These are phyloP conservation scores for Hansenula lynferdii DNA, from an alignment of 1,139 yeast genomes.

Conservation along the genomic window DNA sequence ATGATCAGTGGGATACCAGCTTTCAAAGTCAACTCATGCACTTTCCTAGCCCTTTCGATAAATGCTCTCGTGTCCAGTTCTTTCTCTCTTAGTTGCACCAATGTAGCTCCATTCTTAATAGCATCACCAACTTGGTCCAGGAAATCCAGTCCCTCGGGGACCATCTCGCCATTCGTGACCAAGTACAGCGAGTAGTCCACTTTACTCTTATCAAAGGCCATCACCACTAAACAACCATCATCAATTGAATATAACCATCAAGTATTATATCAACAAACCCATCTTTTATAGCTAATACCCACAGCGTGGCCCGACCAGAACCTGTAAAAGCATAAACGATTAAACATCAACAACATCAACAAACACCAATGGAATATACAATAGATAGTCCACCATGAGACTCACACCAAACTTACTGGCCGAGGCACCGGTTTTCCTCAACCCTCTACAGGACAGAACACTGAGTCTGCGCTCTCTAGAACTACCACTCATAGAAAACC, in stretches of 20 bases:
- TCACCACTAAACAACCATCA: background rate
- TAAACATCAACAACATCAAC: background rate
- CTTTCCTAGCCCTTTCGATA: slow-evolving; percentile 51
- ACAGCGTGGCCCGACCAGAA: background rate
- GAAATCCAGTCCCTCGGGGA: slow-evolving; percentile 60
- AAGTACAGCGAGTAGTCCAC: slow-evolving; percentile 66
- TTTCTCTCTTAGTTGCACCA: slow-evolving; percentile 85
- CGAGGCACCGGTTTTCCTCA: slow-evolving; percentile 47
- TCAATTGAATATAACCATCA: background rate
- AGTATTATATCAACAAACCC: no score
- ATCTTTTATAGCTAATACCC: background rate
- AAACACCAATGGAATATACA: background rate
- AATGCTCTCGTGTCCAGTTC: slow-evolving; percentile 64
- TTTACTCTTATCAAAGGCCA: background rate
- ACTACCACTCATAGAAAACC: slow-evolving; percentile 37
- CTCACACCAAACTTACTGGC: slow-evolving; percentile 43
- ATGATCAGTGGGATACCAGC: slow-evolving; percentile 74
- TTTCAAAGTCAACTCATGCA: slow-evolving; percentile 56
- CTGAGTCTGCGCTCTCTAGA: slow-evolving; percentile 36
- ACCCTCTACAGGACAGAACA: slow-evolving; percentile 40
- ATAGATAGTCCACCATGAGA: slow-evolving; percentile 34
- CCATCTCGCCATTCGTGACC: slow-evolving; percentile 78
- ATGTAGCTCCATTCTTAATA: slow-evolving; percentile 66
- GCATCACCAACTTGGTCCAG: slow-evolving; percentile 58
- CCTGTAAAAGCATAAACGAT: background rate